These are phyloP conservation scores for Rostrohypoxylon terebratum DNA, from an alignment of 495 filamentous ascomycete genomes.

Conservation along the genomic window DNA sequence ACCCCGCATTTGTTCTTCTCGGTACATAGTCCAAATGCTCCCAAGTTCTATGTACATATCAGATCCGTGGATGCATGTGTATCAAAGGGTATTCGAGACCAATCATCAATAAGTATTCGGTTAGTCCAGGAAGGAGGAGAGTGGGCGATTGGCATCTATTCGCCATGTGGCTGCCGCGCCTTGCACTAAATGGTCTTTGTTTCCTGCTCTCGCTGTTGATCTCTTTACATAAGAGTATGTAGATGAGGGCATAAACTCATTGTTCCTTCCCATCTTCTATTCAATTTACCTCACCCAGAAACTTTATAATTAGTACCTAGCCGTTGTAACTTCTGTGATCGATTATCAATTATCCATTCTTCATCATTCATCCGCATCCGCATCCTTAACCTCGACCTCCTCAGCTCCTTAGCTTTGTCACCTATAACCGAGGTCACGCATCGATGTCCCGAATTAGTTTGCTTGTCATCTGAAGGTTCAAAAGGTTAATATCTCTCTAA, in stretches of 20 bases:
- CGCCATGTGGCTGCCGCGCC: constrained; percentile 3
- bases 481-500: constrained; percentile 2
- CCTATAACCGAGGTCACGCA: constrained; percentile 21
- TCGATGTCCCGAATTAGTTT: neutral
- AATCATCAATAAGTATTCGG: constrained; percentile 34
- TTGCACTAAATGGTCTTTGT: neutral
- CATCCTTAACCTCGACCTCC: too few relatives aligned
- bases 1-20: constrained; percentile 40
- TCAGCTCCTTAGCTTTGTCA: constrained; percentile 5
- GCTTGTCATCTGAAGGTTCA: constrained; percentile 9
- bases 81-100: constrained; percentile 18
- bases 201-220: constrained; percentile 9
- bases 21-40: constrained; percentile 21
- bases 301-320: neutral
- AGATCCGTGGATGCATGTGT: constrained; percentile 8
- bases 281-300: neutral
- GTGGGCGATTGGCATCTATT: neutral
- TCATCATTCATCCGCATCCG: neutral
- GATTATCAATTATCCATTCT: neutral
- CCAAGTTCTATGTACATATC: constrained; percentile 29
- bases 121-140: constrained; percentile 10
- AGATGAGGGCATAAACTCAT: neutral
- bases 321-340: neutral
- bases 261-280: constrained; percentile 6
- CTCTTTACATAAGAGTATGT: constrained; percentile 23